These are phyloP conservation scores for Forsythia viridissima DNA, from an alignment of 257 asterid species.

Conservation along the genomic window DNA sequence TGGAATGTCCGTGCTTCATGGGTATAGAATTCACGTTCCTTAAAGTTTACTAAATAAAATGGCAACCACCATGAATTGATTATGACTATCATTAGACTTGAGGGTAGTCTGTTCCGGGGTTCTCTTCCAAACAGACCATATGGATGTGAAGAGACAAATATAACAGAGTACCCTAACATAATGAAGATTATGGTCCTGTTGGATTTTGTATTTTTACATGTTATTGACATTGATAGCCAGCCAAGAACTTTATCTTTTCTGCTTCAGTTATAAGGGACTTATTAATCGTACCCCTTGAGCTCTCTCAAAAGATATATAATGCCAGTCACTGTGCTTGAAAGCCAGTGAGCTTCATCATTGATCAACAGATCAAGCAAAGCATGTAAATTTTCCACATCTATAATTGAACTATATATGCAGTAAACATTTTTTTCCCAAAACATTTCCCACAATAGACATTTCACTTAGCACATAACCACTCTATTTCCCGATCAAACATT, in stretches of 20 bases:
- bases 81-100: not conserved
- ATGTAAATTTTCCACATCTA: not conserved
- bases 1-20: no score
- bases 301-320: not conserved
- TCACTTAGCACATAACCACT: not conserved
- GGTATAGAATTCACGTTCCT: not conserved
- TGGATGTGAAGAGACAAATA: not conserved
- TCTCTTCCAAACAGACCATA: not conserved
- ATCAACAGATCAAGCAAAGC: not conserved
- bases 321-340: not conserved
- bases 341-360: slow-evolving; percentile 1
- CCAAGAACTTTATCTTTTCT: not conserved
- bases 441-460: not conserved
- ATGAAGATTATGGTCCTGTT: not conserved
- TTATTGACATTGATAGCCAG: not conserved
- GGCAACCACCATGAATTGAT: not conserved
- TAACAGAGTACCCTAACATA: not conserved
- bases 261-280: not conserved
- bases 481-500: not conserved
- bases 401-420: not conserved
- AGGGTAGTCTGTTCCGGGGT: not conserved
- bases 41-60: not conserved
- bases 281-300: not conserved
- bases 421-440: not conserved
- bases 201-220: not conserved